Evolutionary conservation across 2,329 filamentous ascomycete species (phyloP).

Genomic region (Penicillium sp.): DNA sequence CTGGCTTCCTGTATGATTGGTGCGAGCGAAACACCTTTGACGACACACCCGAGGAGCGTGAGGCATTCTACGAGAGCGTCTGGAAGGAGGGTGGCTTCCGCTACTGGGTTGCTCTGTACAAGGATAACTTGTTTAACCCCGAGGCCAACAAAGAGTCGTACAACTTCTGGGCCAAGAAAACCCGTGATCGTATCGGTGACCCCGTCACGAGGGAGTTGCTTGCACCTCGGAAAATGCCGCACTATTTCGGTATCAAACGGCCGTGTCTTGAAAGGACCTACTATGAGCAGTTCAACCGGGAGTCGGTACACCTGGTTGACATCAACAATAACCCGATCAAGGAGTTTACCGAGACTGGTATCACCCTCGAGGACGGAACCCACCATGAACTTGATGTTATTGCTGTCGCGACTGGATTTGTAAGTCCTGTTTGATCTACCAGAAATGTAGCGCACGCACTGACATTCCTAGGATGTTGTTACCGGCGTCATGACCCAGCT

Average conservation of each 20-base stretch:
- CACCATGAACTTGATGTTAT: conserved; percentile 42
- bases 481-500: conserved; percentile 44
- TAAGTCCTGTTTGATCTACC: not conserved
- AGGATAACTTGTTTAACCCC: conserved; percentile 49
- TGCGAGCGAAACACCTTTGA: conserved; percentile 56
- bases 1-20: conserved; percentile 60
- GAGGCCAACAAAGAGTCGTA: conserved; percentile 56
- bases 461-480: conserved; percentile 30
- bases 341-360: conserved; percentile 40
- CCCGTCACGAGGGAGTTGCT: conserved; percentile 51
- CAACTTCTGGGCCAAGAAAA: conserved; percentile 56
- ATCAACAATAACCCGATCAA: conserved; percentile 46
- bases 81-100: conserved; percentile 56
- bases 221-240: conserved; percentile 53
- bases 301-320: conserved; percentile 49
- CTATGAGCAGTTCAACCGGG: conserved; percentile 50
- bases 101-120: conserved; percentile 56
- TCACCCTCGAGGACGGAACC: conserved; percentile 40
- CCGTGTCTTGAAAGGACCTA: conserved; percentile 49
- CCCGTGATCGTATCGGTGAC: conserved; percentile 51
- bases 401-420: conserved; percentile 46
- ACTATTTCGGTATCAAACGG: conserved; percentile 56
- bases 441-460: not conserved
- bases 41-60: conserved; percentile 51
- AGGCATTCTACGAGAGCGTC: conserved; percentile 50